A percentile compares a stretch with the other conserved stretches of the same genome.
phyloP scores from a whole-genome alignment of 768 basidiomycete genomes.

The Cyclocybe aegerita region DNA sequence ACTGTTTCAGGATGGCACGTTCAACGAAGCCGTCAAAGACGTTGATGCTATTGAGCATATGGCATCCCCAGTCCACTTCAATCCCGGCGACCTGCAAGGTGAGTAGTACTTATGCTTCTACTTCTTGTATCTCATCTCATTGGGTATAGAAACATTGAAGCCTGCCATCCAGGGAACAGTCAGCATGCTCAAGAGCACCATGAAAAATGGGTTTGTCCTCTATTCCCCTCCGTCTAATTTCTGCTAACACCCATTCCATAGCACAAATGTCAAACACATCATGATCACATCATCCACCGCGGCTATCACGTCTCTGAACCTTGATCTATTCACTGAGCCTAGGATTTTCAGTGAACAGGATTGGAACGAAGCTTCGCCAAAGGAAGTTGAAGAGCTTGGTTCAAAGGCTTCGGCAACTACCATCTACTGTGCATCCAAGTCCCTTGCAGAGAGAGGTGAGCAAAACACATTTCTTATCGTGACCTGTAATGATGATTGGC shows the following conservation, averaged over 20 bases:
- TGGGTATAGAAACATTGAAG: constrained; percentile 48
- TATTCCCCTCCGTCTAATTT: background rate
- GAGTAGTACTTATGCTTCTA: background rate
- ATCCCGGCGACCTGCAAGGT: constrained; percentile 41
- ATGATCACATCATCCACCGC: constrained; percentile 68
- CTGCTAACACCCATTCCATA: constrained; percentile 6
- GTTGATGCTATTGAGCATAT: constrained; percentile 72
- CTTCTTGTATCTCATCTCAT: background rate
- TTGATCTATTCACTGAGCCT: constrained; percentile 14
- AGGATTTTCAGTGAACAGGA: constrained; percentile 45
- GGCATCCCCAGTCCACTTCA: constrained; percentile 58
- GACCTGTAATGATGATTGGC: background rate
- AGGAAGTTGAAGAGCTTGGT: constrained; percentile 48
- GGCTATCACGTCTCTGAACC: constrained; percentile 32
- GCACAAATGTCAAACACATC: constrained; percentile 58
- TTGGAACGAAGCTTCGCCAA: constrained; percentile 58
- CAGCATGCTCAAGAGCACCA: constrained; percentile 55
- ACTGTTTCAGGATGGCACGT: constrained; percentile 52
- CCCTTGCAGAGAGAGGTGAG: constrained; percentile 59
- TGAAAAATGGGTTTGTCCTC: constrained; percentile 48
- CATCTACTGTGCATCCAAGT: constrained; percentile 65
- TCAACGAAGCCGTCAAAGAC: too few relatives aligned
- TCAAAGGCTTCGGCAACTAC: constrained; percentile 31
- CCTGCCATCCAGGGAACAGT: constrained; percentile 75
- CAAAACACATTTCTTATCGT: background rate